Conservation (phyloP, 2,329 filamentous ascomycete genomes). For the Fusarium nurragi region DNA sequence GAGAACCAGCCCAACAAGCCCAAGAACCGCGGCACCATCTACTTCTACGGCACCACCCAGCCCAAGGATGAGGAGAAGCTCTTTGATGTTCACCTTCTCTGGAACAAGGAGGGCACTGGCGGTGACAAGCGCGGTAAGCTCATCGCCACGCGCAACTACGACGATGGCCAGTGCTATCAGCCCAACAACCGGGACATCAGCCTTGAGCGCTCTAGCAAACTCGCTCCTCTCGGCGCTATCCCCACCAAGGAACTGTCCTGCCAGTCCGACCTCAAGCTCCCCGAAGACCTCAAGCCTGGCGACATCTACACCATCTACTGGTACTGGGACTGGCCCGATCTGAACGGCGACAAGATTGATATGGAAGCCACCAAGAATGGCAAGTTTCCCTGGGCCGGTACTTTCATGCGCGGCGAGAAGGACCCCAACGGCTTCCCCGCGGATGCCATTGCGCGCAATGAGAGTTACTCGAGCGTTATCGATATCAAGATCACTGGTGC, state of each 20-base stretch:
- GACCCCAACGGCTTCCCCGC: conserved; percentile 51
- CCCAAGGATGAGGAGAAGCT: conserved; percentile 62
- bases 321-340: conserved; percentile 93
- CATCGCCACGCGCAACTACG: conserved; percentile 81
- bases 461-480: conserved; percentile 55
- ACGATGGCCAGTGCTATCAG: conserved; percentile 92
- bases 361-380: conserved; percentile 52
- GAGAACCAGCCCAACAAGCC: conserved; percentile 67
- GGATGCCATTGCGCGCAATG: conserved; percentile 50
- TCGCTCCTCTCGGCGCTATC: conserved; percentile 61
- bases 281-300: conserved; percentile 68
- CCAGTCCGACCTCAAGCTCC: conserved; percentile 82
- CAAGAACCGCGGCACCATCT: conserved; percentile 74
- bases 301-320: conserved; percentile 86
- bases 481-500: conserved; percentile 52
- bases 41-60: conserved; percentile 75
- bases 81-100: conserved; percentile 75
- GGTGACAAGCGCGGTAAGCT: conserved; percentile 82
- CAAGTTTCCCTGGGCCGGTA: conserved; percentile 55
- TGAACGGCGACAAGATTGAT: conserved; percentile 56
- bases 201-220: conserved; percentile 64
- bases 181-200: conserved; percentile 70
- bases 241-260: conserved; percentile 75
- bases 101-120: conserved; percentile 83
- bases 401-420: conserved; percentile 52